These are phyloP conservation scores for Neurospora terricola DNA, from an alignment of 495 filamentous ascomycete species.

Conservation along the genomic window DNA sequence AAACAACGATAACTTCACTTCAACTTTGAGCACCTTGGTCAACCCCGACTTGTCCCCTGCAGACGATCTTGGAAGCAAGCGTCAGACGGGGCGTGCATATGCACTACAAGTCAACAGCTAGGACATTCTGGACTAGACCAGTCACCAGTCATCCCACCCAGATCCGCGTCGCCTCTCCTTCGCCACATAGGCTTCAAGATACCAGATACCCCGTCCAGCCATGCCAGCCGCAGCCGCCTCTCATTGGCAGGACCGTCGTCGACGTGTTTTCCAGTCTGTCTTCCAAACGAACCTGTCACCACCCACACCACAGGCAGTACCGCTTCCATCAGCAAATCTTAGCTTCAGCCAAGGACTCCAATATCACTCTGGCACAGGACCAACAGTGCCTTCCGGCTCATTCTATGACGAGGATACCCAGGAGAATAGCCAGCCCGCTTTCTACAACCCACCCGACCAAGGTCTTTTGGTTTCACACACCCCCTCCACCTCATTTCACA, in stretches of 20 bases:
- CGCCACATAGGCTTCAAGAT: not conserved
- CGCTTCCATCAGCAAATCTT: conserved; percentile 10
- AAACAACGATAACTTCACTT: not conserved
- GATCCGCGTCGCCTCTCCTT: not conserved
- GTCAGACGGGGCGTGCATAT: not conserved
- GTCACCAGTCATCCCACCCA: not conserved
- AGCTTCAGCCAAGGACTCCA: not conserved
- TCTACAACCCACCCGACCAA: not conserved
- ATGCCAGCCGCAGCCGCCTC: conserved; percentile 23
- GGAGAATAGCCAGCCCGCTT: not conserved
- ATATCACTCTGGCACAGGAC: conserved; percentile 3
- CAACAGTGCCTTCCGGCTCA: conserved; percentile 4
- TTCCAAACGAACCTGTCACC: conserved; percentile 36
- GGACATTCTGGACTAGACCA: not conserved
- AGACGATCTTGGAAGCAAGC: not conserved
- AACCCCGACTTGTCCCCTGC: not conserved
- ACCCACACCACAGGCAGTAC: conserved; percentile 33
- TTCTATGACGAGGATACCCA: conserved; percentile 5
- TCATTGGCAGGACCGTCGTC: conserved; percentile 30
- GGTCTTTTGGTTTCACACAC: conserved; percentile 1
- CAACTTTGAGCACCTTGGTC: not conserved
- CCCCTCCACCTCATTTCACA: conserved; percentile 2
- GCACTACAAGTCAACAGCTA: not conserved
- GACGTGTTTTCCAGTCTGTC: conserved; percentile 41
- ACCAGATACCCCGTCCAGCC: not conserved